Base-by-base conservation (phyloP, 2,329 filamentous ascomycete genomes). In the Zasmidium cellare region DNA sequence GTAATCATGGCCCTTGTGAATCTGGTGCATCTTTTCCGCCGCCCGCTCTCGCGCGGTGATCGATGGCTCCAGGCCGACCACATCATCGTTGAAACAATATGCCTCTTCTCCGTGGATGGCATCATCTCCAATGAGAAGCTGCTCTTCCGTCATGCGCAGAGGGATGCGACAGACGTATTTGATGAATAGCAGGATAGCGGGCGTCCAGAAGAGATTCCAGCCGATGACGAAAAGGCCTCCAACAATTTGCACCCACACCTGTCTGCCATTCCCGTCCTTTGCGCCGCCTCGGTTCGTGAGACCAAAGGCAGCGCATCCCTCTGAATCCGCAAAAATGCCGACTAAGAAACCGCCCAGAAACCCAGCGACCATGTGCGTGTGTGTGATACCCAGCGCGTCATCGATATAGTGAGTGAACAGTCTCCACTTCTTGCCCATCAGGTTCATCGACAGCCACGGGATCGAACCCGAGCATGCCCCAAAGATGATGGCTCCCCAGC, bases 341-440 rank as follows among this genome's bases (percentile, higher is more conserved):
- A 74, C 75, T 12, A 76, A 69, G 54, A 80, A 80, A 9, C 79
- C 79, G 9, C 79, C 79, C 1, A 79, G 63, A 44, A 75, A 70
- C 14, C 77, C 79, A 12, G 78, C 78, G 2, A 82, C 75, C 65
- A 76, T 73, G 67, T 82, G 79, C 0, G 79, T 82, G 67, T 82
- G 76, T 53, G 78, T 75, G 38, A 79, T 74, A 58, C 78, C 80
- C 45, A 84, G 76, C 9, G 79, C 75, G 66, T 86, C 82, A 67
- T 85, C 82, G 59, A 79, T 76, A 62, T 77, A 75, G 66, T 82
- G 81, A 3, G 60, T 67, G 81, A 87, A 87, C 71, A 87, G 85
- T 62, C 82, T 82, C 54, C 69, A 66, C 55, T 73, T 75, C 64
- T 76, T 78, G 53, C 76, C 77, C 6, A 77, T 62, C 20, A 80